Percentiles rank a stretch among this genome's conserved stretches.
These are phyloP conservation scores for Calonectria leucothoes DNA, from an alignment of 2,329 filamentous ascomycete species.

Conservation along the genomic window DNA sequence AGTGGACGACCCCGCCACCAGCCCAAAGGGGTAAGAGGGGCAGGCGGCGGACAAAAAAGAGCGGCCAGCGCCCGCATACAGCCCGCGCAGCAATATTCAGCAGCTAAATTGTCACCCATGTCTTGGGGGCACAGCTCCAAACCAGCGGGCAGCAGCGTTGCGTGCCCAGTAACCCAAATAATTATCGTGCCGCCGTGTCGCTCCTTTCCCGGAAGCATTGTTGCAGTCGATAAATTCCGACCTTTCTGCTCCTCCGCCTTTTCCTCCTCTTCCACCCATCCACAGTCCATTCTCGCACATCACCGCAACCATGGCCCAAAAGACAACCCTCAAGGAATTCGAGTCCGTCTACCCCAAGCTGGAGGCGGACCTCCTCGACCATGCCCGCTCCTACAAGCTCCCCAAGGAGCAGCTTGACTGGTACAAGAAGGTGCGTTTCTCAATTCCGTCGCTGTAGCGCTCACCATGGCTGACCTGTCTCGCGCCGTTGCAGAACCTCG, in stretches of 20 bases:
- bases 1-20: slow-evolving; percentile 20
- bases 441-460: neutral
- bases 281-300: neutral
- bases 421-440: slow-evolving; percentile 77
- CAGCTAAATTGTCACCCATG: neutral
- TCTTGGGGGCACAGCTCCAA: neutral
- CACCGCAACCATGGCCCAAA: slow-evolving; percentile 68
- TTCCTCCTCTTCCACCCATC: neutral
- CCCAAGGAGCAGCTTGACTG: slow-evolving; percentile 84
- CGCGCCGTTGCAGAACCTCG: slow-evolving; percentile 70
- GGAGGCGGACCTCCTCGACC: slow-evolving; percentile 81
- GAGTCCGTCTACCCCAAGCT: slow-evolving; percentile 91
- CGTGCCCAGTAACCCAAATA: slow-evolving; percentile 26
- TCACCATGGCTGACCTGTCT: neutral
- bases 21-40: slow-evolving; percentile 41
- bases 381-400: slow-evolving; percentile 85
- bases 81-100: too few species aligned
- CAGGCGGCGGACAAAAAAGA: slow-evolving; percentile 16
- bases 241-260: neutral
- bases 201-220: slow-evolving; percentile 16
- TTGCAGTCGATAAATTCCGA: neutral
- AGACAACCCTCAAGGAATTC: slow-evolving; percentile 85
- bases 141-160: slow-evolving; percentile 7
- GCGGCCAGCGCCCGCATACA: neutral
- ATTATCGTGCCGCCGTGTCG: slow-evolving; percentile 37